These are phyloP conservation scores for Xylariaceae sp. DNA, from an alignment of 2,329 filamentous ascomycete genomes.

Conservation along the genomic window DNA sequence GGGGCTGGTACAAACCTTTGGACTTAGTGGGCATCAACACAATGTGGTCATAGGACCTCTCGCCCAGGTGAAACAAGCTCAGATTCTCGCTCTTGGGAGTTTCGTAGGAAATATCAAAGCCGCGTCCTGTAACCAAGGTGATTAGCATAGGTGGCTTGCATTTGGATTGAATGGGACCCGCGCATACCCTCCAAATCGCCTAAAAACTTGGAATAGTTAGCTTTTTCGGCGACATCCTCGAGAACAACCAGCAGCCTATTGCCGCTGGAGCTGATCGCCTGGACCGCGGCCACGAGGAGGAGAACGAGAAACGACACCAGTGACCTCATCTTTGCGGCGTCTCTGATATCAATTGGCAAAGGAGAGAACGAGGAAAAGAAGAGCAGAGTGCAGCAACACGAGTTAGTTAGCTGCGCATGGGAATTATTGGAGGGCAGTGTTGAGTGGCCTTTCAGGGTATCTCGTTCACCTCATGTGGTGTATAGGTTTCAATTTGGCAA, in stretches of 20 bases:
- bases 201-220: slow-evolving; percentile 81
- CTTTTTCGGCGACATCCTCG: slow-evolving; percentile 81
- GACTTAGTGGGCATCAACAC: slow-evolving; percentile 86
- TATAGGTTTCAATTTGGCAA: slow-evolving; percentile 18
- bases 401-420: slow-evolving; percentile 33
- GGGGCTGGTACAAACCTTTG: slow-evolving; percentile 69
- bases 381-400: slow-evolving; percentile 26
- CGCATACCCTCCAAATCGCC: slow-evolving; percentile 71
- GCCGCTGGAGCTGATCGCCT: slow-evolving; percentile 80
- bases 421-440: slow-evolving; percentile 14
- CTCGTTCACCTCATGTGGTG: neutral
- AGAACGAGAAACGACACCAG: slow-evolving; percentile 73
- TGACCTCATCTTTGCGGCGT: slow-evolving; percentile 70
- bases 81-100: slow-evolving; percentile 82
- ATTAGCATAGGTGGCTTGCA: slow-evolving; percentile 12
- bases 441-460: neutral
- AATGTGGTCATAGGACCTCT: slow-evolving; percentile 89
- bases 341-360: slow-evolving; percentile 24
- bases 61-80: slow-evolving; percentile 82
- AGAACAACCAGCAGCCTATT: slow-evolving; percentile 83
- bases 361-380: slow-evolving; percentile 20
- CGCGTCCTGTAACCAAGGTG: slow-evolving; percentile 66
- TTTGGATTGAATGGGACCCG: neutral
- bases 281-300: slow-evolving; percentile 68
- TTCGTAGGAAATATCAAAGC: slow-evolving; percentile 80